Conservation (phyloP, 2,329 filamentous ascomycete genomes). For the Ceratocystis smalleyi region DNA sequence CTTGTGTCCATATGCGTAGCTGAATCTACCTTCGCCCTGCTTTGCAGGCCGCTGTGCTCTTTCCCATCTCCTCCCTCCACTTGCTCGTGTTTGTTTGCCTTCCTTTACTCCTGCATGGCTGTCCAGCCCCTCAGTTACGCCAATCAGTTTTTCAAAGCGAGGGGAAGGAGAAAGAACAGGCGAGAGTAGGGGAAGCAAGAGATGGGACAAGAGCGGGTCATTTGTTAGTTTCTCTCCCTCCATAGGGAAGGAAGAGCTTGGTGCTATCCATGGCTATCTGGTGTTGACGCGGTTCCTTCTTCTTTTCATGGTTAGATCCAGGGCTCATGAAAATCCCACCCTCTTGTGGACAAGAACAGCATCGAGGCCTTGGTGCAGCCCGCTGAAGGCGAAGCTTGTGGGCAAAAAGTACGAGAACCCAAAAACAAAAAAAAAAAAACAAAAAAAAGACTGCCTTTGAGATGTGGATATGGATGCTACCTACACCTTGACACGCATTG, state of each 20-base stretch:
- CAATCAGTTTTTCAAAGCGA: background rate
- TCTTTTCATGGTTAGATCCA: background rate
- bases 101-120: background rate
- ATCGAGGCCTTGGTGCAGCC: no score
- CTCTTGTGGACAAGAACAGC: background rate
- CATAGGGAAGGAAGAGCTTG: background rate
- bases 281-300: background rate
- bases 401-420: no score
- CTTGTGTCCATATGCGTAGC: background rate
- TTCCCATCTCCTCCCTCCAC: background rate
- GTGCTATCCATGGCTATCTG: background rate
- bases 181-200: background rate
- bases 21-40: background rate
- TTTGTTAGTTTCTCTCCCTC: background rate
- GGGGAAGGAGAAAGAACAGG: slow-evolving; percentile 2
- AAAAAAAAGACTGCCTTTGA: no score
- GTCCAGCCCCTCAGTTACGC: slow-evolving; percentile 1
- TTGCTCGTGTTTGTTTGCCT: background rate
- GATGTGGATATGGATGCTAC: no score
- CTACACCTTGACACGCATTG: background rate
- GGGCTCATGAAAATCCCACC: background rate
- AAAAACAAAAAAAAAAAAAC: no score
- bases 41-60: background rate
- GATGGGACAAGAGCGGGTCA: background rate
- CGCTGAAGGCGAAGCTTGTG: no score